Conservation (phyloP, 345 rosid species). For the Erodium maritimum region DNA sequence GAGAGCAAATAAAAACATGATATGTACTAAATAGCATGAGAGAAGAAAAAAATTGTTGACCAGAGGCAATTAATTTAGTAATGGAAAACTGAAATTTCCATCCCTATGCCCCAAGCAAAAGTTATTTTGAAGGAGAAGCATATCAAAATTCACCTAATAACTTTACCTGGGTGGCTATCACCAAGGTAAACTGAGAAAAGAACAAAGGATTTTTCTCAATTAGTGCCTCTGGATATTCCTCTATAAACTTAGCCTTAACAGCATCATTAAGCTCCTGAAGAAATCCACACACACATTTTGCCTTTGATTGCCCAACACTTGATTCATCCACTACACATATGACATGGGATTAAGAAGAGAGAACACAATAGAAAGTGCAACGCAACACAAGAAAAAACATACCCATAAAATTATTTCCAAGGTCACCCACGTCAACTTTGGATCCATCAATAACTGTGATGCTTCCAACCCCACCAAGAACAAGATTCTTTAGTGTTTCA, state of each 20-base stretch:
- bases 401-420: slow-evolving; percentile 97
- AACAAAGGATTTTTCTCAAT: slow-evolving; percentile 62
- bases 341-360: slow-evolving; percentile 8
- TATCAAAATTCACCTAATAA: neutral
- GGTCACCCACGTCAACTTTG: slow-evolving; percentile 73
- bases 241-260: slow-evolving; percentile 93
- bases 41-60: no score
- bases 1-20: no score
- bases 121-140: no score
- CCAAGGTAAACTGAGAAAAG: slow-evolving; percentile 82
- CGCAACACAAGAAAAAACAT: slow-evolving; percentile 5
- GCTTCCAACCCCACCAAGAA: slow-evolving; percentile 93
- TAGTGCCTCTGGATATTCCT: slow-evolving; percentile 67
- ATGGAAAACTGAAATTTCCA: no score
- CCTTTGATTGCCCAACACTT: slow-evolving; percentile 71
- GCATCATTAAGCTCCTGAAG: slow-evolving; percentile 97
- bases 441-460: slow-evolving; percentile 93
- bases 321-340: slow-evolving; percentile 56
- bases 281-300: slow-evolving; percentile 77
- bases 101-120: no score
- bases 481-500: slow-evolving; percentile 89
- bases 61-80: no score
- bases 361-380: neutral
- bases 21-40: no score
- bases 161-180: slow-evolving; percentile 83